phyloP scores from a whole-genome alignment of 1,284 basidiomycete species.

The Fomitopsis schrenkii region DNA sequence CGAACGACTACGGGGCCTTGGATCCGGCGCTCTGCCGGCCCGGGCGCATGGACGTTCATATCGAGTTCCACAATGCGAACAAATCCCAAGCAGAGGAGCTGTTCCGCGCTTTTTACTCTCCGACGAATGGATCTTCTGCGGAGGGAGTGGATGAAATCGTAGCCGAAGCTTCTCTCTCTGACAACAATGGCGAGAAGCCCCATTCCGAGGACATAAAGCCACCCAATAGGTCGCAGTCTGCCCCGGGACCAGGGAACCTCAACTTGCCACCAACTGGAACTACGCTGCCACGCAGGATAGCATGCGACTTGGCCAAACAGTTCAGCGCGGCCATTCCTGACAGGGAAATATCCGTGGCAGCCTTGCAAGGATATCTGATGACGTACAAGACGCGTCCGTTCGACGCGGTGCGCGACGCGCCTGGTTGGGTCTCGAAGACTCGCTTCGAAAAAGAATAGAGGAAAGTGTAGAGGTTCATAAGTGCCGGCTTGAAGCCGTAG shows the following conservation, averaged over 20 bases:
- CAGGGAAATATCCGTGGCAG: slow-evolving; percentile 66
- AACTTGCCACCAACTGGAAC: neutral
- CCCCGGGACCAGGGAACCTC: too few species aligned
- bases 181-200: too few species aligned
- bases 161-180: too few species aligned
- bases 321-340: slow-evolving; percentile 62
- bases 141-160: neutral
- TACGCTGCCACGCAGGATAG: slow-evolving; percentile 24
- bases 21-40: slow-evolving; percentile 72
- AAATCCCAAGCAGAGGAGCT: slow-evolving; percentile 60
- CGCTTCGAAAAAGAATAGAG: neutral
- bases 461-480: neutral
- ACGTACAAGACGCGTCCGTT: slow-evolving; percentile 59
- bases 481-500: too few species aligned
- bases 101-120: slow-evolving; percentile 64
- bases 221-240: too few species aligned
- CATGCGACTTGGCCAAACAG: slow-evolving; percentile 46
- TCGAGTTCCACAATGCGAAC: slow-evolving; percentile 69
- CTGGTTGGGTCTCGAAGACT: slow-evolving; percentile 20
- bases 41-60: slow-evolving; percentile 73
- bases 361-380: slow-evolving; percentile 74
- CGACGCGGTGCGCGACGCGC: slow-evolving; percentile 42
- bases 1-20: slow-evolving; percentile 65
- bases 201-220: neutral
- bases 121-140: slow-evolving; percentile 16